These are phyloP conservation scores for Aspergillus quadrilineatus DNA, from an alignment of 2,329 filamentous ascomycete genomes.

Conservation along the genomic window DNA sequence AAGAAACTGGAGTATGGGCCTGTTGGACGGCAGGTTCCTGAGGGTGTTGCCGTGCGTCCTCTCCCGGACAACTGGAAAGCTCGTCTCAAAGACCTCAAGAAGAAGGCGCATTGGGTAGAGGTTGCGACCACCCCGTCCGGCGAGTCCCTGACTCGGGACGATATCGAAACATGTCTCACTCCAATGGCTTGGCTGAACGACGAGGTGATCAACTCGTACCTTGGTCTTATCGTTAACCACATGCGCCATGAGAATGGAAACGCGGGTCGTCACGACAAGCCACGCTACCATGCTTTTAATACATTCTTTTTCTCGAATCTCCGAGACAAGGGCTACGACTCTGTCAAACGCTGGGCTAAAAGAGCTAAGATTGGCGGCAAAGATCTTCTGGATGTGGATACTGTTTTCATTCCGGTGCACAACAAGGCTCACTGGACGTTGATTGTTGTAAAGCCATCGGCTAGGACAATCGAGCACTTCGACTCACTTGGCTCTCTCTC, in stretches of 20 bases:
- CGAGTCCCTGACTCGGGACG: conserved; percentile 37
- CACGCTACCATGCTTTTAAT: conserved; percentile 45
- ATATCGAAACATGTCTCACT: conserved; percentile 39
- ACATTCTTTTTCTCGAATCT: conserved; percentile 48
- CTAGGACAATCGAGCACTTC: conserved; percentile 48
- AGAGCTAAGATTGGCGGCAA: conserved; percentile 50
- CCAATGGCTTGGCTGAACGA: conserved; percentile 46
- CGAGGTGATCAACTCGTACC: conserved; percentile 48
- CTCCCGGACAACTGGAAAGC: conserved; percentile 39
- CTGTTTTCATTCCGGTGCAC: conserved; percentile 50
- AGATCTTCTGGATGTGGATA: conserved; percentile 45
- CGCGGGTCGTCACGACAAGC: conserved; percentile 34
- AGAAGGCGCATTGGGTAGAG: conserved; percentile 22
- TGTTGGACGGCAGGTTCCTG: conserved; percentile 5
- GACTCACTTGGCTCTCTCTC: conserved; percentile 44
- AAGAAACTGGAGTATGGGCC: conserved; percentile 22
- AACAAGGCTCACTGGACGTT: conserved; percentile 50
- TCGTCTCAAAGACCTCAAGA: conserved; percentile 33
- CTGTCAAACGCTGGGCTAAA: conserved; percentile 41
- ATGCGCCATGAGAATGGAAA: conserved; percentile 35
- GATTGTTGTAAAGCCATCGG: conserved; percentile 45
- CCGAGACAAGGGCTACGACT: conserved; percentile 36
- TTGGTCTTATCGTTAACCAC: conserved; percentile 43
- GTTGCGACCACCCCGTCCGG: conserved; percentile 35
- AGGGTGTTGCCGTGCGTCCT: conserved; percentile 35